Conservation (phyloP, 2,329 filamentous ascomycete genomes). For the Aspergillus hiratsukae region DNA sequence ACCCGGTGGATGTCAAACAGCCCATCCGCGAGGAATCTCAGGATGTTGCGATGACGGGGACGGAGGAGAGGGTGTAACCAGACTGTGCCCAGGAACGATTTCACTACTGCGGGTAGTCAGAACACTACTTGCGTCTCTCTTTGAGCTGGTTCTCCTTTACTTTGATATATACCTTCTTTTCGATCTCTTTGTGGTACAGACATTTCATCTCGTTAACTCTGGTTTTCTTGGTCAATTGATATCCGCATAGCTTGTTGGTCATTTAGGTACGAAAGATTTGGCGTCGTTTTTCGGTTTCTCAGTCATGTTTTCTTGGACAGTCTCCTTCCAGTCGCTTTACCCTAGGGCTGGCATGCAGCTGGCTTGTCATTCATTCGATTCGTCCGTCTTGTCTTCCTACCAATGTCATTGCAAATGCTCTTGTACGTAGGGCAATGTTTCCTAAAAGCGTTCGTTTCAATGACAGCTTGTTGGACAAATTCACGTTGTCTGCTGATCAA, state of each 20-base stretch:
- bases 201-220: neutral
- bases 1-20: conserved; percentile 27
- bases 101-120: neutral
- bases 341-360: neutral
- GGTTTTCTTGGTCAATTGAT: conserved; percentile 1
- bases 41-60: conserved; percentile 36
- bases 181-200: neutral
- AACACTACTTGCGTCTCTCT: neutral
- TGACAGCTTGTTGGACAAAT: neutral
- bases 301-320: too few relatives aligned
- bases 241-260: conserved; percentile 3
- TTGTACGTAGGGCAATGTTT: neutral
- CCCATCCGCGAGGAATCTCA: conserved; percentile 17
- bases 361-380: neutral
- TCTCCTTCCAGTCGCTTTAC: neutral
- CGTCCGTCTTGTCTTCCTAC: neutral
- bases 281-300: conserved; percentile 3
- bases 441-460: neutral
- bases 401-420: neutral
- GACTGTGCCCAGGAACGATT: neutral
- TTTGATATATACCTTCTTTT: neutral
- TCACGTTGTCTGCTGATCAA: neutral
- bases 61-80: conserved; percentile 28
- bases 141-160: neutral
- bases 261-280: neutral